Percentiles rank a stretch among this genome's conserved stretches.
Evolutionary conservation across 2,329 filamentous ascomycete genomes (phyloP).

Genomic region (Aspergillus novofumigatus): DNA sequence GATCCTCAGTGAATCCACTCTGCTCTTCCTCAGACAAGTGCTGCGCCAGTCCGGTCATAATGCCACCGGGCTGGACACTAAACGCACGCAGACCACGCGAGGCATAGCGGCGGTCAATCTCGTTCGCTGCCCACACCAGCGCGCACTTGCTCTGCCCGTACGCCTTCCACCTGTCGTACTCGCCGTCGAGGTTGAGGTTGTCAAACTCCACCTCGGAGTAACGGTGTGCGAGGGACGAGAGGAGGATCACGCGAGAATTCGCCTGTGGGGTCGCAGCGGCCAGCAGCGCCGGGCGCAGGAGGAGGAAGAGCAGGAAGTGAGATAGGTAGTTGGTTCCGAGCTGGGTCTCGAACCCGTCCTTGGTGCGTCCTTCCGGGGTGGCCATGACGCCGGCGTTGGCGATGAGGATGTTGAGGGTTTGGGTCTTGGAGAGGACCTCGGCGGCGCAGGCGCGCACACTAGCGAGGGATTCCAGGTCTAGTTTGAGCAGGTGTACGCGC

Average conservation of each 20-base stretch:
- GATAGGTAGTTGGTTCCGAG: slow-evolving; percentile 52
- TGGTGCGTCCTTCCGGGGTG: slow-evolving; percentile 33
- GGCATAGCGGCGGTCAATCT: slow-evolving; percentile 50
- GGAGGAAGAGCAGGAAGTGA: slow-evolving; percentile 52
- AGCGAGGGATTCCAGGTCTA: slow-evolving; percentile 5
- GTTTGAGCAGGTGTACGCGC: slow-evolving; percentile 17
- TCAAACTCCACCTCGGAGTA: slow-evolving; percentile 28
- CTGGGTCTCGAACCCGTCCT: slow-evolving; percentile 43
- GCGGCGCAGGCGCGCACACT: slow-evolving; percentile 6
- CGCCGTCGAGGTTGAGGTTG: slow-evolving; percentile 38
- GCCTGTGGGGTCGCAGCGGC: slow-evolving; percentile 18
- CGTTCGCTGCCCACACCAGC: slow-evolving; percentile 49
- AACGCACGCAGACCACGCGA: slow-evolving; percentile 42
- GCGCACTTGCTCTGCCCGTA: slow-evolving; percentile 52
- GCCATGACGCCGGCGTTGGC: slow-evolving; percentile 46
- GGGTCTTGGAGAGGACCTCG: slow-evolving; percentile 5
- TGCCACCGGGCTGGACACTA: slow-evolving; percentile 44
- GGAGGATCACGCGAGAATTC: slow-evolving; percentile 46
- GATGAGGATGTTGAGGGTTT: slow-evolving; percentile 28
- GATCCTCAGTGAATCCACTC: neutral
- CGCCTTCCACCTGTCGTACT: slow-evolving; percentile 33
- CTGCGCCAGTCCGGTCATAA: slow-evolving; percentile 4
- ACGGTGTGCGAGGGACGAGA: slow-evolving; percentile 45
- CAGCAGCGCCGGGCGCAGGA: slow-evolving; percentile 37
- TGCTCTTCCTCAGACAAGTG: slow-evolving; percentile 3